Evolutionary conservation across 345 rosid species (phyloP), one percentile per base, ranked within the genome.

Genomic region (Ailanthus altissimus): DNA sequence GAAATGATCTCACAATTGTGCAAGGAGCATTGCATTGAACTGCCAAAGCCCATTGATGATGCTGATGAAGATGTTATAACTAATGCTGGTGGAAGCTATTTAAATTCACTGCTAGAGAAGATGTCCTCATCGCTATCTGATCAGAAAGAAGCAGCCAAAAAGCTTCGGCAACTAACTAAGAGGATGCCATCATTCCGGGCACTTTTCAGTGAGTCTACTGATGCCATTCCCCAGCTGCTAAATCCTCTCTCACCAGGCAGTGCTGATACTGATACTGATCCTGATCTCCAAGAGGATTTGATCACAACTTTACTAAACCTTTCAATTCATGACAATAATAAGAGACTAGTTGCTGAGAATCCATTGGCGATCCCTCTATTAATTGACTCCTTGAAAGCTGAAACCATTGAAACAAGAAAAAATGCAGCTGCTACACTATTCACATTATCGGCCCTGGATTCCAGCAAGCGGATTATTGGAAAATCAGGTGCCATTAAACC

Each of bases 1-100:
- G 85, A 85, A 49, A 80, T 88, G 81, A 91, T 91, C 69, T 82
- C 81, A 40, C 81, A 76, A 43, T 89, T 92, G 91, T 85, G 88
- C 81, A 79, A 46, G 54, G 59, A 49, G 67, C 83, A 77, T 59
- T 79, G 81, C 25, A n/a, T 76, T 25, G 79, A 84, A 75, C 81
- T 80, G 43, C 84, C 81, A 6, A 78, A 77, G 23, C 79, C 77
- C 12, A 26, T 42, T 76, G 61, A 53, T 15, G 75, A 68, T 43
- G 10, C 8, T 47, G 74, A 71, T 0, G 81, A 79, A n/a, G 80
- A 81, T 9, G 76, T 32, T 21, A 64, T n/a, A 15, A 72, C 75
- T 18, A 83, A 81, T 45, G 72, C 80, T 0, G 69, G 80, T 49
- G 70, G 78, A 75, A 46, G 57, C 73, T 62, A 67, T 36, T 74